phyloP scores from a whole-genome alignment of 352 stramenopile species.

The Phytophthora agathidicida region DNA sequence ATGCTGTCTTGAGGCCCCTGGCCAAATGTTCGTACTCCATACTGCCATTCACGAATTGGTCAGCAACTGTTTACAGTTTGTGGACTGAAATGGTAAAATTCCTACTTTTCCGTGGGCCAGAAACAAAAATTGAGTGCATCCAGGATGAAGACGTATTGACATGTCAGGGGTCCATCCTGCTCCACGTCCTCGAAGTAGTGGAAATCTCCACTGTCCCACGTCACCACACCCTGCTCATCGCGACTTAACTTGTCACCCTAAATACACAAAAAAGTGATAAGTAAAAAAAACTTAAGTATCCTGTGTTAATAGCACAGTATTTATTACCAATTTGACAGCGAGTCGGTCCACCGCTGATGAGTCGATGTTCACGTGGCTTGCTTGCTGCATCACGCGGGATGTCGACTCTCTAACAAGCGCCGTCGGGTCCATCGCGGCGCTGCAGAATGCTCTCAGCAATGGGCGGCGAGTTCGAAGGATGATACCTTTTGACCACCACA shows the following conservation, averaged over 20 bases:
- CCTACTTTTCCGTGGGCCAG: slow-evolving; percentile 79
- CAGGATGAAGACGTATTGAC: slow-evolving; percentile 89
- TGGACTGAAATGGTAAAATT: background rate
- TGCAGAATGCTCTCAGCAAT: background rate
- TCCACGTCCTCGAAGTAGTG: slow-evolving; percentile 84
- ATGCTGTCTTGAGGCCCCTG: slow-evolving; percentile 68
- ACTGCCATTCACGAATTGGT: slow-evolving; percentile 24
- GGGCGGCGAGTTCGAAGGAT: background rate
- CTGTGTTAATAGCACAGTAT: no score
- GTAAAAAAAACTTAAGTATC: no score
- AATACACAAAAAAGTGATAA: slow-evolving; percentile 5
- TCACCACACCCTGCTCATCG: slow-evolving; percentile 51
- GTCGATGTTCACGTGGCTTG: slow-evolving; percentile 50
- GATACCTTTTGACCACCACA: background rate
- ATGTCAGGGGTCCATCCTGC: slow-evolving; percentile 73
- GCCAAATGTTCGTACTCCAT: slow-evolving; percentile 91
- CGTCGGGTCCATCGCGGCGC: slow-evolving; percentile 56
- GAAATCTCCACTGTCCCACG: slow-evolving; percentile 83
- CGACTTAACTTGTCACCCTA: slow-evolving; percentile 41
- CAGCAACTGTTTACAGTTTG: background rate
- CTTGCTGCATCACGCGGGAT: slow-evolving; percentile 45
- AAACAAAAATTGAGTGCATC: slow-evolving; percentile 93
- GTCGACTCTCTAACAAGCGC: slow-evolving; percentile 56
- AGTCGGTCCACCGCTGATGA: slow-evolving; percentile 33
- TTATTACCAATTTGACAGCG: slow-evolving; percentile 48